phyloP scores from a whole-genome alignment of 352 stramenopile genomes.

The Aphanomyces astaci region DNA sequence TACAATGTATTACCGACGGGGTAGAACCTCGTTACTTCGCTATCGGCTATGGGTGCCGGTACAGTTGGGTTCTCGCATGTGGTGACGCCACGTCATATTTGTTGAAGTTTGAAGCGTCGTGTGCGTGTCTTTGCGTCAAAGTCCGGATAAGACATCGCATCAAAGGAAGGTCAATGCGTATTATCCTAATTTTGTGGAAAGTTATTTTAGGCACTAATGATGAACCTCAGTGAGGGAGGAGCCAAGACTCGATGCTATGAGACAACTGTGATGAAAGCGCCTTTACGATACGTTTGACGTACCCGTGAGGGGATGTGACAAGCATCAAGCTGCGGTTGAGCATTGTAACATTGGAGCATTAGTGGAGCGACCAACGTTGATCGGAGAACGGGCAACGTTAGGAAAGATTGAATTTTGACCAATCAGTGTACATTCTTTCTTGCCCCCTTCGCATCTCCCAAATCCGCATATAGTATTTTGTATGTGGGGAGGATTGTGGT shows the following conservation, averaged over 20 bases:
- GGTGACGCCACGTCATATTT: background rate
- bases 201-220: background rate
- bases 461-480: slow-evolving; percentile 16
- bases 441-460: background rate
- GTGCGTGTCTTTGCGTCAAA: background rate
- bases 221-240: too few relatives aligned
- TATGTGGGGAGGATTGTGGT: slow-evolving; percentile 7
- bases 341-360: background rate
- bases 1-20: too few relatives aligned
- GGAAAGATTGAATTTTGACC: background rate
- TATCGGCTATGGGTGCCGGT: too few relatives aligned
- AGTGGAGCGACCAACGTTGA: background rate
- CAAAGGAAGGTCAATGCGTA: background rate
- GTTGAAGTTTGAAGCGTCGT: background rate
- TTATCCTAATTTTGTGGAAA: background rate
- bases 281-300: background rate
- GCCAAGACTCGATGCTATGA: too few relatives aligned
- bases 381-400: background rate
- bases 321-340: too few relatives aligned
- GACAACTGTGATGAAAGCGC: background rate
- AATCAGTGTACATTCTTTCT: slow-evolving; percentile 5
- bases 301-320: too few relatives aligned
- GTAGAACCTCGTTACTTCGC: too few relatives aligned
- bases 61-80: too few relatives aligned
- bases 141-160: background rate